Evolutionary conservation across 2,329 filamentous ascomycete genomes (phyloP), one percentile per base, ranked within the genome.

Genomic region (Cordyceps javanica): DNA sequence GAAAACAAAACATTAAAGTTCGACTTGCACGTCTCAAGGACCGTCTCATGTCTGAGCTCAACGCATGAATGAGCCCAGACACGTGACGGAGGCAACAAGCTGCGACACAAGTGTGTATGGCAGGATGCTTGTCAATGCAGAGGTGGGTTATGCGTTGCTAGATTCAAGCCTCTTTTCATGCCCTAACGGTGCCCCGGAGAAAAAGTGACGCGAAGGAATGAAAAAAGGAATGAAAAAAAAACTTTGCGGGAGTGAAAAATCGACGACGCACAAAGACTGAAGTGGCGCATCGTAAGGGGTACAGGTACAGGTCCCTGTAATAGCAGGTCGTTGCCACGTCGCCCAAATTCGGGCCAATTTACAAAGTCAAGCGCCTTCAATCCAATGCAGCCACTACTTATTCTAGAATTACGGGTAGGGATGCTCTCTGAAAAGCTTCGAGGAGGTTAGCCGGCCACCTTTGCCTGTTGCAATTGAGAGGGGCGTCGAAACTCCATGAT

Each of bases 31-130:
- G 41, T 55, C 46, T 55, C 9, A 46, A 53, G 38, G n/a, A 38
- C 41, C 52, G 52, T 55, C 52, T 55, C 52, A 45, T 38, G 52
- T 46, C 52, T 28, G 11, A 23, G 41, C 30, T 45, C 21, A 32
- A 19, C 25, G 52, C 41, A 55, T 55, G 10, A 45, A 55, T 21
- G 21, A 46, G 41, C 52, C 39, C 25, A 21, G 30, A 38, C 52
- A 55, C 30, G n/a, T 45, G 52, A 38, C 52, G 16, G 16, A 23
- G 7, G 32, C 10, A 36, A 36, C 11, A 26, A 21, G 23, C 6
- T 38, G 16, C 41, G 21, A 46, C 41, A 21, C 41, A 28, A n/a
- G 28, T 28, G 41, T 14, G 21, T 45, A 21, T 6, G 28, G 21
- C 41, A 45, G 28, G 16, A 6, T 32, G 30, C 6, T 11, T 34